phyloP scores from a whole-genome alignment of 345 rosid species.

The Isatis tinctoria region DNA sequence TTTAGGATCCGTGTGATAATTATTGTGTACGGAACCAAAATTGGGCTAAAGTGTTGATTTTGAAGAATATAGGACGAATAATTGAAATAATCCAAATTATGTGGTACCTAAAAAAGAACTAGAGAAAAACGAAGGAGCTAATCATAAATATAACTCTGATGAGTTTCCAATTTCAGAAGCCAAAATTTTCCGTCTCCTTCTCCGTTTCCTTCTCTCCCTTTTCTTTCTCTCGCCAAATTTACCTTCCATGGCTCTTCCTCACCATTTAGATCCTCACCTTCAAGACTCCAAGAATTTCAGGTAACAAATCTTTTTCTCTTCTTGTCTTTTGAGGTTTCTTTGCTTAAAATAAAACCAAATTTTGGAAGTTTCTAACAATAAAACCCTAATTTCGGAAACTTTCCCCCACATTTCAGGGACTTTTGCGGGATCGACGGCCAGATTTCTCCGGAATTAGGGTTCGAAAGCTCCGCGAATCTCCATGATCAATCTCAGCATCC shows the following conservation, averaged over 20 bases:
- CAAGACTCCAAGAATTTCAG: conserved; percentile 52
- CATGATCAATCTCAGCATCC: conserved; percentile 74
- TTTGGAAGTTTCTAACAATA: background rate
- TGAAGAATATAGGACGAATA: background rate
- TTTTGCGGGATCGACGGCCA: conserved; percentile 45
- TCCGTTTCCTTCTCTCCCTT: conserved; percentile 1
- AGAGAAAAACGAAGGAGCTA: background rate
- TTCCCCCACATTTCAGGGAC: conserved; percentile 32
- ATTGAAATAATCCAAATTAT: background rate
- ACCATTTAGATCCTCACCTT: conserved; percentile 45
- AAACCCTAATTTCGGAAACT: conserved; percentile 18
- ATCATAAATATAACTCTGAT: conserved; percentile 14
- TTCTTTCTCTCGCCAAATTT: conserved; percentile 13
- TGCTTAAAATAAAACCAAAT: conserved; percentile 25
- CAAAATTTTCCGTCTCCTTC: conserved; percentile 7
- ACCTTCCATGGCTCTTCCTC: conserved; percentile 60
- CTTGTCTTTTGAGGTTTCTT: background rate
- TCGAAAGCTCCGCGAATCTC: conserved; percentile 34
- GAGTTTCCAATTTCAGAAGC: background rate
- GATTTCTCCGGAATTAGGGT: conserved; percentile 46
- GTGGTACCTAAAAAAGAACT: background rate
- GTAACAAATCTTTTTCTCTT: conserved; percentile 15
- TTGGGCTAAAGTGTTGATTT: background rate
- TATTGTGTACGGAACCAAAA: too few species aligned
- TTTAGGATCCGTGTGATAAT: too few species aligned